Conservation (phyloP, 2,329 filamentous ascomycete genomes). For the Microcera coccophila region DNA sequence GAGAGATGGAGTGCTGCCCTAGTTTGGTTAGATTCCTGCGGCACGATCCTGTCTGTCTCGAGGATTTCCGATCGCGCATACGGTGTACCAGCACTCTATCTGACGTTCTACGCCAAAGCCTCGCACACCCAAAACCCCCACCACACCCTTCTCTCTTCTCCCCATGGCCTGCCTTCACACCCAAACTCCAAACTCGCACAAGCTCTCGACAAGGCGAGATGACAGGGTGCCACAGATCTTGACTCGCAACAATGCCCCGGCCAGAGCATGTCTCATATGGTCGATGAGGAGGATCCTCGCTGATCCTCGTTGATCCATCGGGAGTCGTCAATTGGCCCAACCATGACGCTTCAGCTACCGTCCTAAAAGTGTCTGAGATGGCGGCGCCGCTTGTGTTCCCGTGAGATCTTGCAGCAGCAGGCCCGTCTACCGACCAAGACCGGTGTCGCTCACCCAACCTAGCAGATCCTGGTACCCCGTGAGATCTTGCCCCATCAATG, state of each 20-base stretch:
- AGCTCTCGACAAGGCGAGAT: slow-evolving; percentile 36
- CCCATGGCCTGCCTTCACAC: too few relatives aligned
- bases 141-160: too few relatives aligned
- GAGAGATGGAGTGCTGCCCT: too few relatives aligned
- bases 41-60: too few relatives aligned
- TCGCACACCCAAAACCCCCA: too few relatives aligned
- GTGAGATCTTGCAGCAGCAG: slow-evolving; percentile 31
- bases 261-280: slow-evolving; percentile 21
- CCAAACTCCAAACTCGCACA: slow-evolving; percentile 12
- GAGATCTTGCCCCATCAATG: background rate
- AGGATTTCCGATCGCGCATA: too few relatives aligned
- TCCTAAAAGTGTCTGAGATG: slow-evolving; percentile 28
- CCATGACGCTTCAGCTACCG: slow-evolving; percentile 11
- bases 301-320: slow-evolving; percentile 5
- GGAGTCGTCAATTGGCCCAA: slow-evolving; percentile 26
- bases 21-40: too few relatives aligned
- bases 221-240: slow-evolving; percentile 40
- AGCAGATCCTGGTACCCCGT: background rate
- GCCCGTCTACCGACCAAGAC: slow-evolving; percentile 25
- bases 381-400: slow-evolving; percentile 24
- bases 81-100: too few relatives aligned
- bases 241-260: slow-evolving; percentile 34
- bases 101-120: too few relatives aligned
- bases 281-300: slow-evolving; percentile 4
- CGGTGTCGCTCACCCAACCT: slow-evolving; percentile 19